A percentile compares a stretch with the other conserved stretches of the same genome.
Evolutionary conservation across 2,329 filamentous ascomycete genomes (phyloP).

Genomic region (Arthrobotrys musiformis): DNA sequence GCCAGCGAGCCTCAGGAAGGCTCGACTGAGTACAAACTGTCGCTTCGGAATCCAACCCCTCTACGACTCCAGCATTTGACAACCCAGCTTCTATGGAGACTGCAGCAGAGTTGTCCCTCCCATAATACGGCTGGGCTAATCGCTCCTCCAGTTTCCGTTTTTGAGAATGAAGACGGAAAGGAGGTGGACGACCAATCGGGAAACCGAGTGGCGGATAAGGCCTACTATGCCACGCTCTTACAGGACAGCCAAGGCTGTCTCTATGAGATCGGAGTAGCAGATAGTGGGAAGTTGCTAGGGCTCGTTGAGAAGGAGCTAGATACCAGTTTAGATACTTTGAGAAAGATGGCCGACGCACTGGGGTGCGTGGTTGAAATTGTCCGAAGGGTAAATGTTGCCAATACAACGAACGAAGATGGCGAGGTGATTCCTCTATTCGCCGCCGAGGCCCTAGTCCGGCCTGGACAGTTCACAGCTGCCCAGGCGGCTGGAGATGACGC

Average conservation of each 20-base stretch:
- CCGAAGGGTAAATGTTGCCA: slow-evolving; percentile 82
- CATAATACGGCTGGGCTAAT: slow-evolving; percentile 69
- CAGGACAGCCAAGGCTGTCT: slow-evolving; percentile 93
- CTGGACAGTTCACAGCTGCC: slow-evolving; percentile 68
- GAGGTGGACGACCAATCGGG: slow-evolving; percentile 70
- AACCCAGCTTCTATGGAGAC: slow-evolving; percentile 90
- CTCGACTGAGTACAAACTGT: slow-evolving; percentile 95
- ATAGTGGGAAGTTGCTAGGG: slow-evolving; percentile 90
- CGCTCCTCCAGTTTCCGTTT: slow-evolving; percentile 65
- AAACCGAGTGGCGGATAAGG: slow-evolving; percentile 57
- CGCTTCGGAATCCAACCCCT: slow-evolving; percentile 68
- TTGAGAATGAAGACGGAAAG: slow-evolving; percentile 48
- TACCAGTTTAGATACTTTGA: slow-evolving; percentile 85
- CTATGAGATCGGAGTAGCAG: slow-evolving; percentile 95
- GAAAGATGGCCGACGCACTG: slow-evolving; percentile 90
- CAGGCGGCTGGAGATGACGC: neutral
- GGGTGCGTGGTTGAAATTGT: slow-evolving; percentile 86
- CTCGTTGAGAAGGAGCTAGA: slow-evolving; percentile 90
- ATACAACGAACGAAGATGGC: slow-evolving; percentile 68
- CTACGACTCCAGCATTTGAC: slow-evolving; percentile 85
- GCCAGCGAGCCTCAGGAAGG: slow-evolving; percentile 93
- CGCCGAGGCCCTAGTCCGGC: slow-evolving; percentile 87
- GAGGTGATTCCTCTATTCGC: slow-evolving; percentile 77
- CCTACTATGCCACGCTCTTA: slow-evolving; percentile 74
- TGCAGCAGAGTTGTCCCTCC: slow-evolving; percentile 92